Conservation (phyloP, 2,329 filamentous ascomycete genomes). For the Mycogone perniciosa region DNA sequence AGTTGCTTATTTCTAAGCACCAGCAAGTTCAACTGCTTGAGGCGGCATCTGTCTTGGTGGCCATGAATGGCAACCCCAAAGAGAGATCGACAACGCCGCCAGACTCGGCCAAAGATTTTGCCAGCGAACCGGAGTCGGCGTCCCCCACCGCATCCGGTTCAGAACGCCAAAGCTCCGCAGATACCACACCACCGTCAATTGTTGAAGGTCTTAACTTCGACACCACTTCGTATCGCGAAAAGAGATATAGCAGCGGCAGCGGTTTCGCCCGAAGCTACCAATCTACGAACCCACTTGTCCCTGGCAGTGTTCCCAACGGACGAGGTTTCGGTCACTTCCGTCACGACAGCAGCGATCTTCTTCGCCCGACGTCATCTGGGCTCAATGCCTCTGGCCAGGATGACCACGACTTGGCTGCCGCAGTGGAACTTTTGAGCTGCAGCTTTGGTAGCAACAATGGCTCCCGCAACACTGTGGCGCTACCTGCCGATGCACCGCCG, state of each 20-base stretch:
- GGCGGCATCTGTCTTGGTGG: slow-evolving; percentile 89
- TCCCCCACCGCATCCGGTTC: slow-evolving; percentile 77
- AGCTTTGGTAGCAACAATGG: slow-evolving; percentile 75
- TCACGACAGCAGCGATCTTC: slow-evolving; percentile 66
- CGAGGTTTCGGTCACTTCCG: slow-evolving; percentile 55
- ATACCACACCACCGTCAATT: slow-evolving; percentile 86
- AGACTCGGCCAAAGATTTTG: slow-evolving; percentile 59
- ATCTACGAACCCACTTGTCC: slow-evolving; percentile 50
- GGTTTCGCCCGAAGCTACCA: slow-evolving; percentile 75
- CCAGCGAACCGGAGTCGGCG: slow-evolving; percentile 74
- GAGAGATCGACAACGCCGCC: slow-evolving; percentile 54
- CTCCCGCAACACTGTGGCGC: slow-evolving; percentile 53
- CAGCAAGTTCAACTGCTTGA: slow-evolving; percentile 97
- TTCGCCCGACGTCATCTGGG: slow-evolving; percentile 73
- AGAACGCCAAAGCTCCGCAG: slow-evolving; percentile 74
- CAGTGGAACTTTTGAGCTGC: slow-evolving; percentile 83
- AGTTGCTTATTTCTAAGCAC: slow-evolving; percentile 97
- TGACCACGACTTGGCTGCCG: slow-evolving; percentile 81
- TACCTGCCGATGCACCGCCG: slow-evolving; percentile 71
- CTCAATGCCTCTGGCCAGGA: slow-evolving; percentile 70
- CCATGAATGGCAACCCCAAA: slow-evolving; percentile 61
- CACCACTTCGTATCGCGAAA: slow-evolving; percentile 46
- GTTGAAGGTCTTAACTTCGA: slow-evolving; percentile 55
- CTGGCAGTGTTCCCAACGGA: slow-evolving; percentile 41
- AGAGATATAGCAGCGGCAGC: slow-evolving; percentile 53